Conservation (phyloP, 805 yeast genomes). For the Candida insectorum region DNA sequence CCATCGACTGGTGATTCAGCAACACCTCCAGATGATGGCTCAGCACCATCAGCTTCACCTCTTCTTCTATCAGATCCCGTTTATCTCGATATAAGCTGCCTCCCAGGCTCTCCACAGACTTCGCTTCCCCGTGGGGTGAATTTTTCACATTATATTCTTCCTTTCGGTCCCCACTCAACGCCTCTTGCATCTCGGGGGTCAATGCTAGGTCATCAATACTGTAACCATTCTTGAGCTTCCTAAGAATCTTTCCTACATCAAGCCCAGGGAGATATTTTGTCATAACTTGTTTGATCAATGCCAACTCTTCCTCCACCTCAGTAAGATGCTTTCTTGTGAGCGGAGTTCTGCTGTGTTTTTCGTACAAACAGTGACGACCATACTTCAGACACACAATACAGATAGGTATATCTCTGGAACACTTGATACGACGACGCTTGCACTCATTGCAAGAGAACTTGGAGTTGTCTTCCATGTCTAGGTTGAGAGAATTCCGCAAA, state of each 20-base stretch:
- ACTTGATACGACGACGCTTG: slow-evolving; percentile 13
- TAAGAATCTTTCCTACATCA: slow-evolving; percentile 6
- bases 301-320: slow-evolving; percentile 16
- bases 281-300: slow-evolving; percentile 7
- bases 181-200: neutral
- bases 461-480: too few species aligned
- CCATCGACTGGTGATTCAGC: too few species aligned
- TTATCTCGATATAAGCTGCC: too few species aligned
- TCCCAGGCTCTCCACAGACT: too few species aligned
- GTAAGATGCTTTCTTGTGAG: slow-evolving; percentile 16
- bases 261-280: slow-evolving; percentile 9
- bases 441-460: slow-evolving; percentile 17
- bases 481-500: too few species aligned
- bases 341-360: slow-evolving; percentile 12
- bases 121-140: too few species aligned
- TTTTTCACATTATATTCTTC: too few species aligned
- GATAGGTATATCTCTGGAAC: slow-evolving; percentile 14
- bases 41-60: too few species aligned
- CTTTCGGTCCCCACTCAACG: neutral
- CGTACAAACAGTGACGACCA: slow-evolving; percentile 15
- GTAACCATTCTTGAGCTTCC: slow-evolving; percentile 11
- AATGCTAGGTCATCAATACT: slow-evolving; percentile 8
- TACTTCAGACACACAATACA: slow-evolving; percentile 14
- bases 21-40: too few species aligned
- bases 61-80: neutral